Base-by-base conservation (phyloP, 345 rosid genomes). In the Heritiera fomes region DNA sequence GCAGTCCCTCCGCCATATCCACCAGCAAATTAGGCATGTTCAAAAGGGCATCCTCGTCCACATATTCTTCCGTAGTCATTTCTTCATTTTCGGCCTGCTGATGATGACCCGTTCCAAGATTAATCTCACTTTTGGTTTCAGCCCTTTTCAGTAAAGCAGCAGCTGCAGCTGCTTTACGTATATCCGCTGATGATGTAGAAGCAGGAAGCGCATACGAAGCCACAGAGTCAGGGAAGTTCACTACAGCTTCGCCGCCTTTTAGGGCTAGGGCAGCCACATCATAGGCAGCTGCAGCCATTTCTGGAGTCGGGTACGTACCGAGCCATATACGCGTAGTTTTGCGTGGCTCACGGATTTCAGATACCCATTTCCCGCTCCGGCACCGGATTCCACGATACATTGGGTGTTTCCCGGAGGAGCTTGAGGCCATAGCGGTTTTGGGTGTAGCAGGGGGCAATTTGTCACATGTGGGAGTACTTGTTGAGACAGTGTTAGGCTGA, bases 1-100 rank as follows among this genome's bases (percentile, higher is more conserved):
- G 80, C 97, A 95, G 88, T 63, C 98, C 98, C 81, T 88, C 97
- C 0, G 98, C 98, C 98, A 95, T 93, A 80, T 92, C 91, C 81
- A 91, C 94, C 70, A 95, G 78, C 82, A 95, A 76, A 82, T 86
- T 89, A 28, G 98, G 98, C 93, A 95, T 86, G 80, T 91, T 89
- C 72, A 93, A 85, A 75, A 91, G 73, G 6, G 83, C 98, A 61
- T 95, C 98, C 83, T 91, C 97, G 65, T 95, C 98, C 15, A 95
- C 76, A 75, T 87, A 94, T 43, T 84, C 89, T 60, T 32, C 71
- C 38, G 1, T 28, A 68, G 49, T 75, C 84, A 47, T 30, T 55
- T 20, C 61, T 78, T 66, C 63, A 18, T 55, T 40, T 73, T 73
- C 18, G 11, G 18, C 63, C 63, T 53, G 30, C 45, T 23, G 75